phyloP scores from a whole-genome alignment of 495 filamentous ascomycete species.

The Penicillium subrubescens region DNA sequence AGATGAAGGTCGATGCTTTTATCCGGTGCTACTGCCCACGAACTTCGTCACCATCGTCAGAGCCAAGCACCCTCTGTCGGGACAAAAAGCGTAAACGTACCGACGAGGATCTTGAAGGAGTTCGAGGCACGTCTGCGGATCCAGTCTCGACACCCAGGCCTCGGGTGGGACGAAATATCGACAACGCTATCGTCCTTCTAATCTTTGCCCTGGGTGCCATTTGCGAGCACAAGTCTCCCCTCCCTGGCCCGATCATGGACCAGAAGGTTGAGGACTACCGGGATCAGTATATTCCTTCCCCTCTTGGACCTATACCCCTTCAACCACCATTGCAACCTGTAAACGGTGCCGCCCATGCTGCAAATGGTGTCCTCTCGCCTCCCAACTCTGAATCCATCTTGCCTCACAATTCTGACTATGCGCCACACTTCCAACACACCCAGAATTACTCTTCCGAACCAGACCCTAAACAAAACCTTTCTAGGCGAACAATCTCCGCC shows the following conservation, averaged over 20 bases:
- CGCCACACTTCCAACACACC: conserved; percentile 14
- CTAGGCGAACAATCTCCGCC: conserved; percentile 18
- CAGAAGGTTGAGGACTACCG: conserved; percentile 25
- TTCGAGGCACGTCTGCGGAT: conserved; percentile 22
- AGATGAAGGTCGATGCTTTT: conserved; percentile 55
- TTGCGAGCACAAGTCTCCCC: conserved; percentile 59
- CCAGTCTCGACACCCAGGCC: conserved; percentile 9
- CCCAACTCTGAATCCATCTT: conserved; percentile 30
- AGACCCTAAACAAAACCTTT: conserved; percentile 4
- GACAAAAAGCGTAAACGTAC: conserved; percentile 51
- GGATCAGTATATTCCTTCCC: conserved; percentile 31
- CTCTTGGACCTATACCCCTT: conserved; percentile 19
- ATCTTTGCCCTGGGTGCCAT: conserved; percentile 87
- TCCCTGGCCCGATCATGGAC: conserved; percentile 58
- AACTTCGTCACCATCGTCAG: conserved; percentile 13
- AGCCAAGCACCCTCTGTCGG: conserved; percentile 6
- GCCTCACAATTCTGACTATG: conserved; percentile 26
- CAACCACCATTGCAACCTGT: background rate
- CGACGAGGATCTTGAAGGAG: conserved; percentile 33
- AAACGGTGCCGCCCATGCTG: background rate
- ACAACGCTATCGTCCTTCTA: conserved; percentile 77
- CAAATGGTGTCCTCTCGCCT: conserved; percentile 31
- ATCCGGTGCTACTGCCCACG: conserved; percentile 39
- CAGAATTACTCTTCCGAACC: conserved; percentile 26
- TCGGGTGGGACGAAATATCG: conserved; percentile 43